Evolutionary conservation across 1,284 basidiomycete species (phyloP).

Genomic region (Rugiboletus extremiorientalis): DNA sequence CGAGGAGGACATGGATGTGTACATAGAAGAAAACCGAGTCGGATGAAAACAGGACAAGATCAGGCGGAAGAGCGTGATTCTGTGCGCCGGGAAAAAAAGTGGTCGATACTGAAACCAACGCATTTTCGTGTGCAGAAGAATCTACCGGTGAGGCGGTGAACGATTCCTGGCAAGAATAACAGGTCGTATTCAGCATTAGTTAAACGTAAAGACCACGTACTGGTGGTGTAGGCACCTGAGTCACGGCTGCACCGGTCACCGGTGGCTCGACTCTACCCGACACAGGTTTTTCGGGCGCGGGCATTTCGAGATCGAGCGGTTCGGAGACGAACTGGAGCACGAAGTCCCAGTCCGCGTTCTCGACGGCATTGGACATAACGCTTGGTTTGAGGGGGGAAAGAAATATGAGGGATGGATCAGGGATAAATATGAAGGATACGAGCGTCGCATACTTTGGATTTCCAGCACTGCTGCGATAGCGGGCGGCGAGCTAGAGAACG

Average conservation of each 20-base stretch:
- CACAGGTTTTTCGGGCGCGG: slow-evolving; percentile 36
- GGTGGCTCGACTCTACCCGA: slow-evolving; percentile 29
- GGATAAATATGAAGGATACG: not conserved
- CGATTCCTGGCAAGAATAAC: slow-evolving; percentile 41
- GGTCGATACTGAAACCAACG: slow-evolving; percentile 72
- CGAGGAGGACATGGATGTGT: slow-evolving; percentile 50
- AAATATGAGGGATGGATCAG: not conserved
- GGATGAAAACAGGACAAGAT: slow-evolving; percentile 63
- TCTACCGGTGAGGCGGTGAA: slow-evolving; percentile 48
- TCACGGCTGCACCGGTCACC: slow-evolving; percentile 12
- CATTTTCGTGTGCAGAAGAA: slow-evolving; percentile 38
- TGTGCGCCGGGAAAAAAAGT: slow-evolving; percentile 73
- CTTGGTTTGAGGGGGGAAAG: not conserved
- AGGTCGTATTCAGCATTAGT: slow-evolving; percentile 4
- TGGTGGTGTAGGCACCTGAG: slow-evolving; percentile 67
- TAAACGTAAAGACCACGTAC: slow-evolving; percentile 37
- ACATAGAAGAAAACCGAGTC: slow-evolving; percentile 78
- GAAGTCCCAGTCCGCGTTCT: slow-evolving; percentile 57
- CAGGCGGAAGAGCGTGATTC: slow-evolving; percentile 51
- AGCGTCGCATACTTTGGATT: too few species aligned
- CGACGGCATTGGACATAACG: slow-evolving; percentile 35
- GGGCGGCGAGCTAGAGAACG: slow-evolving; percentile 1
- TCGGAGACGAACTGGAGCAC: slow-evolving; percentile 65
- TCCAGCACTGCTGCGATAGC: not conserved
- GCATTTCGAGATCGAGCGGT: slow-evolving; percentile 44